Percentiles rank a stretch among this genome's conserved stretches.
phyloP scores from a whole-genome alignment of 2,329 filamentous ascomycete genomes.

The Zymoseptoria ardabiliae region DNA sequence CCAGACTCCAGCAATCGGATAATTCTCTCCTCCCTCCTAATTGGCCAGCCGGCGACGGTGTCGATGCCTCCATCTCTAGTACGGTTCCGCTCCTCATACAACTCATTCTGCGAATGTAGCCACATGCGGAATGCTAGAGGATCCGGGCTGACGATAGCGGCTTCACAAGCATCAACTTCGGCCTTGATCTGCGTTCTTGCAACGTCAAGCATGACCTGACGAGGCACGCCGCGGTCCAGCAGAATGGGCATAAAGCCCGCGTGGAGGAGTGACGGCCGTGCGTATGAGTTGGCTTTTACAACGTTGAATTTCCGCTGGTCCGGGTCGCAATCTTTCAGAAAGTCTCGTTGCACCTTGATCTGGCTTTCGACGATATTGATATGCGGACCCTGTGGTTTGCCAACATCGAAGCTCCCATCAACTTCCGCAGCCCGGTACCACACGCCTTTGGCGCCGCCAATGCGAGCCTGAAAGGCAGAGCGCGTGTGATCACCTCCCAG shows the following conservation, averaged over 20 bases:
- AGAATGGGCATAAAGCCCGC: conserved; percentile 63
- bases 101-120: conserved; percentile 42
- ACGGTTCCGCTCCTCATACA: conserved; percentile 27
- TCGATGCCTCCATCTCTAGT: conserved; percentile 22
- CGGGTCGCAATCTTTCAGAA: conserved; percentile 26
- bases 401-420: background rate
- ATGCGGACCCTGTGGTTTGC: conserved; percentile 3
- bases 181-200: conserved; percentile 44
- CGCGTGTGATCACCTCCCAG: conserved; percentile 51
- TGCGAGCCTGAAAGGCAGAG: conserved; percentile 60
- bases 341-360: conserved; percentile 46
- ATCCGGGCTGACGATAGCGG: conserved; percentile 16
- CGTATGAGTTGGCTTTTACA: conserved; percentile 40
- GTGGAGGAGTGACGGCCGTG: conserved; percentile 53
- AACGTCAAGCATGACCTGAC: conserved; percentile 40
- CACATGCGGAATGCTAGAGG: conserved; percentile 39
- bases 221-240: conserved; percentile 49
- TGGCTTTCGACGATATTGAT: conserved; percentile 59
- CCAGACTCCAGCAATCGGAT: conserved; percentile 46
- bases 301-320: conserved; percentile 52
- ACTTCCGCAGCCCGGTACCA: conserved; percentile 49
- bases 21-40: conserved; percentile 44
- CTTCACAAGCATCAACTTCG: conserved; percentile 47
- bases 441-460: conserved; percentile 68
- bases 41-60: conserved; percentile 47